phyloP scores from a whole-genome alignment of 2,329 filamentous ascomycete species.

The Cladosporium colombiae region DNA sequence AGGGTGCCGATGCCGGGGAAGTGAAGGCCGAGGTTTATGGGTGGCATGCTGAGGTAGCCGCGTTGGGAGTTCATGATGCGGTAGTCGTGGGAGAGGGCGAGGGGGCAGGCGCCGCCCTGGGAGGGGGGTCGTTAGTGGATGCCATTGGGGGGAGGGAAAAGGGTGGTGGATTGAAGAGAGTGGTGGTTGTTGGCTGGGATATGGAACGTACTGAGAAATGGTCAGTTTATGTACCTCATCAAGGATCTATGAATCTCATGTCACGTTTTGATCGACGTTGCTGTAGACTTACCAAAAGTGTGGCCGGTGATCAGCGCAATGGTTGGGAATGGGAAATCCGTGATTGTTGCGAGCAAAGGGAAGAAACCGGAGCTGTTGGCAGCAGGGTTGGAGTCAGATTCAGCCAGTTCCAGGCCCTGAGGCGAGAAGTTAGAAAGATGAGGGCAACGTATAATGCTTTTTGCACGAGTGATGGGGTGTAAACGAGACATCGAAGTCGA shows the following conservation, averaged over 20 bases:
- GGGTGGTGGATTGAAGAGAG: neutral
- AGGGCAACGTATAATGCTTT: too few relatives aligned
- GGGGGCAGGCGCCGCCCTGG: conserved; percentile 47
- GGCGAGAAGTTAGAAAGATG: neutral
- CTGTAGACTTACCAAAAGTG: conserved; percentile 48
- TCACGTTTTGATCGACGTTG: too few relatives aligned
- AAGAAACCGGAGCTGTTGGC: conserved; percentile 41
- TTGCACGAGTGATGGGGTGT: too few relatives aligned
- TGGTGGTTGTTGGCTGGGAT: neutral
- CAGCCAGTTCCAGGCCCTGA: conserved; percentile 39
- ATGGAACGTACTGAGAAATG: neutral
- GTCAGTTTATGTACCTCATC: too few relatives aligned
- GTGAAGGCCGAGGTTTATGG: conserved; percentile 57
- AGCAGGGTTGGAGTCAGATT: conserved; percentile 37
- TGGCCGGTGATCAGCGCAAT: conserved; percentile 52
- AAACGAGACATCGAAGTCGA: too few relatives aligned
- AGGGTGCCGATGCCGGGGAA: conserved; percentile 58
- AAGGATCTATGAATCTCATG: too few relatives aligned
- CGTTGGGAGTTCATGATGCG: conserved; percentile 51
- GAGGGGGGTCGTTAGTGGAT: neutral
- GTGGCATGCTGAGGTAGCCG: conserved; percentile 54
- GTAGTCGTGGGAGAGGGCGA: conserved; percentile 51
- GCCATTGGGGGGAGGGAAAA: neutral
- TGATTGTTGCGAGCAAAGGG: conserved; percentile 38
- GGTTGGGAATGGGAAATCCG: conserved; percentile 46